These are phyloP conservation scores for Triticum timopheevii DNA, from an alignment of 176 grass and related monocot species.

Conservation along the genomic window DNA sequence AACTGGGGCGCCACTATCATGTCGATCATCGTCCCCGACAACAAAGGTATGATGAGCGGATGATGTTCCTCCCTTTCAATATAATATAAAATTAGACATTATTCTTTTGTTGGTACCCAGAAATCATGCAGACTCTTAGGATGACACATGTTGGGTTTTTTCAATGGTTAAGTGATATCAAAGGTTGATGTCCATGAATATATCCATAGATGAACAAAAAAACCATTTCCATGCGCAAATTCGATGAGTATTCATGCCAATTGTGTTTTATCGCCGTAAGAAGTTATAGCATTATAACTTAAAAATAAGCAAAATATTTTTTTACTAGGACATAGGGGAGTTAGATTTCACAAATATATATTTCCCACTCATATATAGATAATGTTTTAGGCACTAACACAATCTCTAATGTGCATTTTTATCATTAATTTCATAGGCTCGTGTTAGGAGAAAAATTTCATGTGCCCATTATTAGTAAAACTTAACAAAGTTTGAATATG, in stretches of 20 bases:
- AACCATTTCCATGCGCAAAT: not conserved
- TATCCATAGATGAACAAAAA: not conserved
- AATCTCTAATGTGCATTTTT: not conserved
- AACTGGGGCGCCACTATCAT: slow-evolving; percentile 72
- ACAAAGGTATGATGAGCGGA: slow-evolving; percentile 36
- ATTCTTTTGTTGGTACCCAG: not conserved
- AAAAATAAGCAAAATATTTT: not conserved
- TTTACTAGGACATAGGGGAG: not conserved
- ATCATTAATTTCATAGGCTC: not conserved
- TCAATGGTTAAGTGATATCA: not conserved
- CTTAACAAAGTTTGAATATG: not conserved
- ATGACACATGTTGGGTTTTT: too few species aligned
- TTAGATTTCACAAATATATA: not conserved
- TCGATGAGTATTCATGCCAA: not conserved
- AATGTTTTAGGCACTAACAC: not conserved
- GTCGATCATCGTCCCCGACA: slow-evolving; percentile 69
- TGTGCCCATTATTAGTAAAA: not conserved
- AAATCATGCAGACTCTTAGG: not conserved
- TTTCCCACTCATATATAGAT: not conserved
- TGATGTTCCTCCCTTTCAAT: not conserved
- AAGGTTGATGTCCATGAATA: not conserved
- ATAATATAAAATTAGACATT: not conserved
- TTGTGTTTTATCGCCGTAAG: not conserved
- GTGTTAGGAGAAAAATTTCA: not conserved
- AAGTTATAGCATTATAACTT: not conserved